Percentiles rank a stretch among this genome's conserved stretches.
Conservation (phyloP, 106 monocot genomes). For the Narthecium ossifragum region DNA sequence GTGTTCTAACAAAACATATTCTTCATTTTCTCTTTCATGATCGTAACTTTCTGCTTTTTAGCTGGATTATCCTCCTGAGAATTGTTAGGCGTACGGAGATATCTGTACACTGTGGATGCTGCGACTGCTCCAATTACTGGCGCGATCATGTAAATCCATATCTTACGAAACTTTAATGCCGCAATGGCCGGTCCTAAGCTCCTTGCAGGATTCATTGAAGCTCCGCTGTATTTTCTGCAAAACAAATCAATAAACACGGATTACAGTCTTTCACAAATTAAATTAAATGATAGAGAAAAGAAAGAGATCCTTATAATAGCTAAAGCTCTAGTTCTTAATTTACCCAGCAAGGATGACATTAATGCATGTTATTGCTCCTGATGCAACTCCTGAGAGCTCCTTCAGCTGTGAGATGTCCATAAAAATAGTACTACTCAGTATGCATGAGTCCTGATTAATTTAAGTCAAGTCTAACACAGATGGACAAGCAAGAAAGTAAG, state of each 20-base stretch:
- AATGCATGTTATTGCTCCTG: background rate
- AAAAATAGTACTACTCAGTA: no score
- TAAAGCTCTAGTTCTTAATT: background rate
- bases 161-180: background rate
- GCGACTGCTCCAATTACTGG: background rate
- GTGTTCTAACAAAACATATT: no score
- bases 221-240: slow-evolving; percentile 27
- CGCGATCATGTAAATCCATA: background rate
- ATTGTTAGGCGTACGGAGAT: background rate
- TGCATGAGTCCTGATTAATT: no score
- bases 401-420: background rate
- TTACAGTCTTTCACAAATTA: background rate
- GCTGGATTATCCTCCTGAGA: no score
- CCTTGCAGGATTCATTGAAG: slow-evolving; percentile 40
- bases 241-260: background rate
- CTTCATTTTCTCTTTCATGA: no score
- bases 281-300: background rate
- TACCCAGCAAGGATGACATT: slow-evolving; percentile 2
- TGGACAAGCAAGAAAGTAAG: no score
- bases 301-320: background rate
- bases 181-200: slow-evolving; percentile 5
- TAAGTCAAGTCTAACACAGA: background rate
- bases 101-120: background rate
- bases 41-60: no score
- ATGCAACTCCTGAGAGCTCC: slow-evolving; percentile 5